phyloP scores from a whole-genome alignment of 306 rosid genomes.

The Cucurbita ficifolia region DNA sequence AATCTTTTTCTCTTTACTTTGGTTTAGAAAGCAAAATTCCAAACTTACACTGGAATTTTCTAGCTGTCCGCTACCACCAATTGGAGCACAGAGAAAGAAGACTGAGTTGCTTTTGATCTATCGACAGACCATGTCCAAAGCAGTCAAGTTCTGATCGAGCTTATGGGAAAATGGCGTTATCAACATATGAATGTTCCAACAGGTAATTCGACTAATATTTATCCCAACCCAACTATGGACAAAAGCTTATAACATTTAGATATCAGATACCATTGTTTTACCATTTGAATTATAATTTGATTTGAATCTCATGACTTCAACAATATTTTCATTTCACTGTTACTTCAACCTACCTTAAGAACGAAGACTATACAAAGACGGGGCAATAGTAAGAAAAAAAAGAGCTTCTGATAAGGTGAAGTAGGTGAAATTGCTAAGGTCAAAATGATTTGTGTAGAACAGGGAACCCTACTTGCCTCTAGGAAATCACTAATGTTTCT shows the following conservation, averaged over 20 bases:
- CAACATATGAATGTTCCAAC: too few relatives aligned
- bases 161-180: too few relatives aligned
- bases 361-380: neutral
- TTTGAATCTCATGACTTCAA: neutral
- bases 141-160: too few relatives aligned
- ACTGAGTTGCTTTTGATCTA: too few relatives aligned
- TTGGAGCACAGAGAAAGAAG: neutral
- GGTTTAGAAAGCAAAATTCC: neutral
- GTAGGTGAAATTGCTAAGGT: neutral
- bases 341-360: neutral
- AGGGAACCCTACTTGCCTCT: neutral
- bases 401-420: neutral
- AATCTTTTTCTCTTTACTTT: neutral
- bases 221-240: too few relatives aligned
- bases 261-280: neutral
- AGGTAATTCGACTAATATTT: too few relatives aligned
- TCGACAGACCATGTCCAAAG: too few relatives aligned
- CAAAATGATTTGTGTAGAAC: neutral
- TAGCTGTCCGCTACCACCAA: neutral
- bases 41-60: neutral
- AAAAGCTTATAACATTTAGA: neutral
- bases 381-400: neutral
- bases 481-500: neutral
- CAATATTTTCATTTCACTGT: neutral
- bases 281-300: neutral